Evolutionary conservation across 768 basidiomycete species (phyloP).

Genomic region (Rhizopogon vulgaris): DNA sequence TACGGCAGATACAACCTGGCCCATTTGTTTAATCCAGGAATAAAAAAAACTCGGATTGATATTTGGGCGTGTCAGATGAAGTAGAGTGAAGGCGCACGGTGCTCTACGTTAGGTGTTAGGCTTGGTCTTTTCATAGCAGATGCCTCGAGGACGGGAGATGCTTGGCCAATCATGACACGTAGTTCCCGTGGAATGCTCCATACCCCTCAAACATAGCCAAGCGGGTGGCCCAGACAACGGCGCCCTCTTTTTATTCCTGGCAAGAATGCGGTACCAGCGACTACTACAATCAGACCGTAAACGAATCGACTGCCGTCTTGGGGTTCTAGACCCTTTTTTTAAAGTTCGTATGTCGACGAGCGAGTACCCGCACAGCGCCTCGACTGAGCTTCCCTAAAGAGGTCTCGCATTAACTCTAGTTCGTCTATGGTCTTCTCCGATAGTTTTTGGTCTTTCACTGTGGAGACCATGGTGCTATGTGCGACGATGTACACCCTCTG

Average conservation of each 20-base stretch:
- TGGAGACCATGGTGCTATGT: constrained; percentile 7
- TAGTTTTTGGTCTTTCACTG: constrained; percentile 8
- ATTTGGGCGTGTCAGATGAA: neutral
- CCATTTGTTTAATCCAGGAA: too few relatives aligned
- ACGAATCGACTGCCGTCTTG: neutral
- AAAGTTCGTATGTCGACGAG: neutral
- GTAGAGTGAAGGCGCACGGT: neutral
- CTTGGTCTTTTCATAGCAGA: neutral
- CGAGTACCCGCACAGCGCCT: constrained; percentile 2
- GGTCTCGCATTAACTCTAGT: constrained; percentile 10
- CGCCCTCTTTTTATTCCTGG: neutral
- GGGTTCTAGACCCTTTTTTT: neutral
- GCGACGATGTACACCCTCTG: constrained; percentile 18
- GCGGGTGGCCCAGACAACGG: neutral
- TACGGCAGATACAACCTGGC: neutral
- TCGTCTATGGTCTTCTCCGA: constrained; percentile 11
- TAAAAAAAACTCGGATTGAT: neutral
- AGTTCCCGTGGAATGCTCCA: too few relatives aligned
- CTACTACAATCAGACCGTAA: neutral
- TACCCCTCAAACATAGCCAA: too few relatives aligned
- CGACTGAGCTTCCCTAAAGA: constrained; percentile 7
- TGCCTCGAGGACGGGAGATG: neutral
- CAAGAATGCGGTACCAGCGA: neutral
- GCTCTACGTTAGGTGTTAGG: neutral
- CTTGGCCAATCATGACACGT: neutral